phyloP scores from a whole-genome alignment of 208 protist species.

The Strigomonas galati region DNA sequence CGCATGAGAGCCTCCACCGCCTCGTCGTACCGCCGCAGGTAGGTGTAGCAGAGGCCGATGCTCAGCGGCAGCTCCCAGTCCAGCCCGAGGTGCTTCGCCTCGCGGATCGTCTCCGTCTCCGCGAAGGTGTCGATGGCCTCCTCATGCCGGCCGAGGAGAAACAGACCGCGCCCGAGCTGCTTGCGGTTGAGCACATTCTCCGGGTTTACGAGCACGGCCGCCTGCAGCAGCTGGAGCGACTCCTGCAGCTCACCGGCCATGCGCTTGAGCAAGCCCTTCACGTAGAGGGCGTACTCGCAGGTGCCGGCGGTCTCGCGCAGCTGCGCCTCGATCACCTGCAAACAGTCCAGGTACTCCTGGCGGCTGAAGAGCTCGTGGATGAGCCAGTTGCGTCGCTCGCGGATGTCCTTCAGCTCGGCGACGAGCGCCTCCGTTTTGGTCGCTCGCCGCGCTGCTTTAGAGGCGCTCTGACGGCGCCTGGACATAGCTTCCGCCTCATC shows the following conservation, averaged over 20 bases:
- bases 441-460: too few species aligned
- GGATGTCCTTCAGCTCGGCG: slow-evolving; percentile 33
- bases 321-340: slow-evolving; percentile 86
- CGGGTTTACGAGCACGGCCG: slow-evolving; percentile 86
- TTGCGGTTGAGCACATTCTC: slow-evolving; percentile 88
- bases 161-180: slow-evolving; percentile 89
- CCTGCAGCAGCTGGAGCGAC: slow-evolving; percentile 92
- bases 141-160: slow-evolving; percentile 90
- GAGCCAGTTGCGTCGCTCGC: slow-evolving; percentile 91
- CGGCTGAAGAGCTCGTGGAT: slow-evolving; percentile 92
- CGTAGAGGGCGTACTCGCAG: slow-evolving; percentile 91
- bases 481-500: too few species aligned
- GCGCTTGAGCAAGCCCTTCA: slow-evolving; percentile 91
- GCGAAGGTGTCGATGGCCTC: slow-evolving; percentile 88
- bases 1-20: slow-evolving; percentile 79
- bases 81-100: slow-evolving; percentile 29
- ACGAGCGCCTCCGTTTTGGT: background rate
- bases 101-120: slow-evolving; percentile 66
- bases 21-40: slow-evolving; percentile 66
- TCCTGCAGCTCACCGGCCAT: slow-evolving; percentile 92
- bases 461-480: too few species aligned
- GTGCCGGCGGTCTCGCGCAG: slow-evolving; percentile 69
- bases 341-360: slow-evolving; percentile 87
- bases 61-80: slow-evolving; percentile 93
- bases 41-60: slow-evolving; percentile 90